Conservation (phyloP, 345 rosid species). For the Firmiana major region DNA sequence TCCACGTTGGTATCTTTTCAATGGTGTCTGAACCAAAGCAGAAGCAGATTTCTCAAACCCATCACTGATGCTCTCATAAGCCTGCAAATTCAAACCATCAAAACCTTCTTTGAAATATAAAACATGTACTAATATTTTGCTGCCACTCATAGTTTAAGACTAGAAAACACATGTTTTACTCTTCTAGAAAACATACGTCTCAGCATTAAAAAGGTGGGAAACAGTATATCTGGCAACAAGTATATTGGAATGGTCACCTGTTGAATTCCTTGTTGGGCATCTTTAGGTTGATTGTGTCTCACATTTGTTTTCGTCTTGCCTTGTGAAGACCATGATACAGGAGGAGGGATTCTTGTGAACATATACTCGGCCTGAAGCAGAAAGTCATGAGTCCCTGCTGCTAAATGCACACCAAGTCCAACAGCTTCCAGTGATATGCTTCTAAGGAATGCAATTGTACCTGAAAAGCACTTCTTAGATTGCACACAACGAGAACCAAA, state of each 20-base stretch:
- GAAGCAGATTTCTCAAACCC: slow-evolving; percentile 90
- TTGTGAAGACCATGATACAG: slow-evolving; percentile 45
- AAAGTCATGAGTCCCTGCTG: slow-evolving; percentile 83
- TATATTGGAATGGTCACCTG: slow-evolving; percentile 47
- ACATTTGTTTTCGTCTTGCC: slow-evolving; percentile 51
- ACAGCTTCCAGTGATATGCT: slow-evolving; percentile 92
- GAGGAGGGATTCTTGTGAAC: slow-evolving; percentile 49
- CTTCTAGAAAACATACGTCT: not conserved
- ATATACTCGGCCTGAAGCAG: slow-evolving; percentile 72
- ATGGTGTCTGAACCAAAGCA: slow-evolving; percentile 76
- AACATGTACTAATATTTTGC: not conserved
- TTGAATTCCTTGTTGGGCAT: slow-evolving; percentile 81
- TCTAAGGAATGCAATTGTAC: slow-evolving; percentile 83
- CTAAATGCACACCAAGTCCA: slow-evolving; percentile 93
- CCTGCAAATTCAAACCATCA: slow-evolving; percentile 45
- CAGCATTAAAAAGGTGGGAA: not conserved
- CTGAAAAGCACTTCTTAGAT: slow-evolving; percentile 36
- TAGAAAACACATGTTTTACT: not conserved
- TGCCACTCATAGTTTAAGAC: not conserved
- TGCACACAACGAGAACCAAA: not conserved
- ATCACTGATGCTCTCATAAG: slow-evolving; percentile 75
- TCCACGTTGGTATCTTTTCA: slow-evolving; percentile 79
- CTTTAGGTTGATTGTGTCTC: slow-evolving; percentile 75
- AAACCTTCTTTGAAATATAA: not conserved
- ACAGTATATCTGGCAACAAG: not conserved